phyloP scores from a whole-genome alignment of 768 basidiomycete genomes.

The Floccularia luteovirens region DNA sequence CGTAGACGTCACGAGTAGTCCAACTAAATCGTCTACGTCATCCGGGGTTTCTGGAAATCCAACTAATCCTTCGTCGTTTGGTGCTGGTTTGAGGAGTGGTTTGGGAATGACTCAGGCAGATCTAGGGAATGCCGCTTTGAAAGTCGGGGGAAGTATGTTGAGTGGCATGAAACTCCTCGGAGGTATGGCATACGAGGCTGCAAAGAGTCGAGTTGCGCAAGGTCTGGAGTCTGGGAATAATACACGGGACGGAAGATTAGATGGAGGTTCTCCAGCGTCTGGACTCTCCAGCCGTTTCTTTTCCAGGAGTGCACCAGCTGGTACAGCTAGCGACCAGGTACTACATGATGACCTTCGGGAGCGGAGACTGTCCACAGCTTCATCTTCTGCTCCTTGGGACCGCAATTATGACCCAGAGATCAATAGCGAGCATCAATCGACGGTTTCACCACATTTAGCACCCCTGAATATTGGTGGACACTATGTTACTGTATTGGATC shows the following conservation, averaged over 20 bases:
- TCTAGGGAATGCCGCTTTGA: conserved; percentile 45
- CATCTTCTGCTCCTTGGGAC: conserved; percentile 5
- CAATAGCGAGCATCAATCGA: conserved; percentile 6
- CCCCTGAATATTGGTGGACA: conserved; percentile 21
- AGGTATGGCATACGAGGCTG: conserved; percentile 51
- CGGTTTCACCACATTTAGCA: conserved; percentile 16
- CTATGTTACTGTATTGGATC: conserved; percentile 52
- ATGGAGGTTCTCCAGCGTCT: conserved; percentile 12
- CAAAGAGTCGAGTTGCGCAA: conserved; percentile 24
- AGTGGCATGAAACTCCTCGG: conserved; percentile 59
- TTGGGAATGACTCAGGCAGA: conserved; percentile 33
- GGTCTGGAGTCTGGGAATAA: conserved; percentile 5
- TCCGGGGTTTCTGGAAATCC: conserved; percentile 9
- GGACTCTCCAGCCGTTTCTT: conserved; percentile 27
- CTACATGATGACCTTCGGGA: conserved; percentile 6
- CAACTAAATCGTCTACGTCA: conserved; percentile 3
- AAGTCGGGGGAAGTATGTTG: conserved; percentile 53
- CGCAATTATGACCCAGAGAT: neutral
- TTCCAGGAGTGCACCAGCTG: conserved; percentile 57
- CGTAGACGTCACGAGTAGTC: conserved; percentile 5
- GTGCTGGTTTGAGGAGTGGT: conserved; percentile 7
- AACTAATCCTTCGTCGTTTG: conserved; percentile 13
- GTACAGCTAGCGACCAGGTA: conserved; percentile 10
- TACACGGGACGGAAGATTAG: conserved; percentile 12
- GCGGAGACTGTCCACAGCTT: conserved; percentile 14